A percentile compares a stretch with the other conserved stretches of the same genome.
These are phyloP conservation scores for Prunus davidiana DNA, from an alignment of 306 rosid species.

Conservation along the genomic window DNA sequence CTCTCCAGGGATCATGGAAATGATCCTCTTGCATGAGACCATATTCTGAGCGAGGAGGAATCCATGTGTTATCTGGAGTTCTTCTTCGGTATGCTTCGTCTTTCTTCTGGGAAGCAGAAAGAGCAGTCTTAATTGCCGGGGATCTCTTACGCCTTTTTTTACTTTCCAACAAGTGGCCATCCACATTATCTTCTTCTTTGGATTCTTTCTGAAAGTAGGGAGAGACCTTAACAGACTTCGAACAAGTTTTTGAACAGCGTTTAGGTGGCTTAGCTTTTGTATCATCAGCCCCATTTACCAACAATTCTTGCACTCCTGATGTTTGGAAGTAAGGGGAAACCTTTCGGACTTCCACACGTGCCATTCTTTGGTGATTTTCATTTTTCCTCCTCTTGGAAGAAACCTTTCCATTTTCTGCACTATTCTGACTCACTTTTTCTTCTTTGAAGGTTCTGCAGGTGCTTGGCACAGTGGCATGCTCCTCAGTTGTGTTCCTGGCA, in stretches of 20 bases:
- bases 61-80: conserved; percentile 53
- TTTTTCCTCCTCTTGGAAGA: conserved; percentile 3
- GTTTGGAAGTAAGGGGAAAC: conserved; percentile 23
- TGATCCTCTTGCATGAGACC: conserved; percentile 69
- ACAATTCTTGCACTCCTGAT: conserved; percentile 11
- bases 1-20: conserved; percentile 72
- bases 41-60: conserved; percentile 52
- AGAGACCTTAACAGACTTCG: conserved; percentile 22
- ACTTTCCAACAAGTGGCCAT: conserved; percentile 5
- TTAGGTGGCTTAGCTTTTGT: not conserved
- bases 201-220: conserved; percentile 27
- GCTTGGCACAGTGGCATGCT: not conserved
- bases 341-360: not conserved
- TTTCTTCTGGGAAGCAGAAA: conserved; percentile 33
- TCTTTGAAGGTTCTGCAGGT: not conserved
- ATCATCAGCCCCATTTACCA: not conserved
- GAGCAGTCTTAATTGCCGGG: not conserved
- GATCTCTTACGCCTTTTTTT: not conserved
- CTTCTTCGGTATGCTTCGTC: conserved; percentile 53
- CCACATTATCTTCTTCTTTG: not conserved
- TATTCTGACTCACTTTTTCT: not conserved
- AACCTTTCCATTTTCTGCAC: not conserved
- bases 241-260: conserved; percentile 6
- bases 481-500: not conserved
- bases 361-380: not conserved